Base-by-base conservation (phyloP, 2,329 filamentous ascomycete species). In the Fusarium cicatricum region DNA sequence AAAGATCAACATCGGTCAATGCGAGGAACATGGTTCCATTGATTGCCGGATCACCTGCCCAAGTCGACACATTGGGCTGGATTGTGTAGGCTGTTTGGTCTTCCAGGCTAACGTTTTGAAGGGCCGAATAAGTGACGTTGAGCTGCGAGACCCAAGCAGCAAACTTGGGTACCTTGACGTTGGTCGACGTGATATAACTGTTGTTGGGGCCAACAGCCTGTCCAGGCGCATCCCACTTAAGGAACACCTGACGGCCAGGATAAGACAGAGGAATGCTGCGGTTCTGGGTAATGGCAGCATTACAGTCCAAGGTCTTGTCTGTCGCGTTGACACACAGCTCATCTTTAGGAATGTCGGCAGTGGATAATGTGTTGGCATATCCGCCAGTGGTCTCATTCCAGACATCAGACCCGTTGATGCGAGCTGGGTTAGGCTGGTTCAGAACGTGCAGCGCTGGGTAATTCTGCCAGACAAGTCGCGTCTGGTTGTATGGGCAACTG, bases 21-120 rank as follows among this genome's bases (percentile, higher is more conserved):
- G 86, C 89, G 40, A 96, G 77, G 70, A 94, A 95, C 75, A 92
- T 89, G 4, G 91, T 95, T 0, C 85, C 89, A 63, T 95, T 95
- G 44, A 90, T 80, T 2, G 85, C 84, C 1, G 87, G 87, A 50
- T 92, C 87, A 1, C 85, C 84, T 54, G 82, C 78, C 69, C 82
- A 95, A 0, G 90, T 89, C 32, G 84, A 82, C 7, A 83, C 78
- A 62, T 89, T 84, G 1, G 91, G 91, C 78, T 96, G 90, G 58
- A 87, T 85, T 0, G 90, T 91, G 70, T 80, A 88, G 0, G 87
- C 90, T 3, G 77, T 77, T 51, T 82, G 82, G 4, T 78, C 74
- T 2, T 67, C 55, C 2, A 64, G 17, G 4, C 80, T 84, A 4
- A 83, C 67, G 48, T 85, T 78, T n/a, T 74, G 72, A n/a, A 90